A percentile compares a stretch with the other conserved stretches of the same genome.
phyloP scores from a whole-genome alignment of 2,329 filamentous ascomycete genomes.

The Polytolypa hystricis region DNA sequence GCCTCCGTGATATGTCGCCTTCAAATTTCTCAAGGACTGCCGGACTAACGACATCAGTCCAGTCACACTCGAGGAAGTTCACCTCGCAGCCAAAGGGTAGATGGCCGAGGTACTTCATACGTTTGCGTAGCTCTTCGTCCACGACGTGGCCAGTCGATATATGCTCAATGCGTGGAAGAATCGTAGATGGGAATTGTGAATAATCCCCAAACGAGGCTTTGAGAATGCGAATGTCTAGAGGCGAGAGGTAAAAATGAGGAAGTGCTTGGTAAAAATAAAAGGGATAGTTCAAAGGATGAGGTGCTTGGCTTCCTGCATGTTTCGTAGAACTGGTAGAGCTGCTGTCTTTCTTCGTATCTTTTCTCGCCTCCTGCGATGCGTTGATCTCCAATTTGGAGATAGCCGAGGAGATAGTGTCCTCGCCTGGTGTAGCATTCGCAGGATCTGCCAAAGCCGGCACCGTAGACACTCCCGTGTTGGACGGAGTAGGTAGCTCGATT shows the following conservation, averaged over 20 bases:
- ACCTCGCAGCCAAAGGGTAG: constrained; percentile 85
- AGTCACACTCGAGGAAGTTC: constrained; percentile 85
- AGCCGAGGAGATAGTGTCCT: constrained; percentile 6
- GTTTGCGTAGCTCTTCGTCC: constrained; percentile 71
- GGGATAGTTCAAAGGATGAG: constrained; percentile 39
- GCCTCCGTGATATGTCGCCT: constrained; percentile 63
- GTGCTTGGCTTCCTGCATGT: constrained; percentile 21
- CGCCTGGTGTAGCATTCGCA: constrained; percentile 8
- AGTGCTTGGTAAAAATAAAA: constrained; percentile 86
- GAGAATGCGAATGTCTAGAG: constrained; percentile 82
- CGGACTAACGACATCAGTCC: constrained; percentile 74
- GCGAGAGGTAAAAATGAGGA: constrained; percentile 79
- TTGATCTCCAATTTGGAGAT: constrained; percentile 10
- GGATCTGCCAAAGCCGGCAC: constrained; percentile 1
- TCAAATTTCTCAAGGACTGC: constrained; percentile 65
- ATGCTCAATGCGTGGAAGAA: constrained; percentile 77
- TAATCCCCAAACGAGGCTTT: constrained; percentile 83
- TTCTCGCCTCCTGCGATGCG: not conserved
- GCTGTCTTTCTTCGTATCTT: not conserved
- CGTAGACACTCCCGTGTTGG: constrained; percentile 1
- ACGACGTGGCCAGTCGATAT: constrained; percentile 80
- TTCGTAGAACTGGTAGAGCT: constrained; percentile 4
- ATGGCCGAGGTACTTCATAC: constrained; percentile 78
- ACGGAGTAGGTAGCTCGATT: constrained; percentile 13
- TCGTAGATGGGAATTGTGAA: constrained; percentile 68